Base-by-base conservation (phyloP, 2,329 filamentous ascomycete species). In the Aureobasidium sp. region DNA sequence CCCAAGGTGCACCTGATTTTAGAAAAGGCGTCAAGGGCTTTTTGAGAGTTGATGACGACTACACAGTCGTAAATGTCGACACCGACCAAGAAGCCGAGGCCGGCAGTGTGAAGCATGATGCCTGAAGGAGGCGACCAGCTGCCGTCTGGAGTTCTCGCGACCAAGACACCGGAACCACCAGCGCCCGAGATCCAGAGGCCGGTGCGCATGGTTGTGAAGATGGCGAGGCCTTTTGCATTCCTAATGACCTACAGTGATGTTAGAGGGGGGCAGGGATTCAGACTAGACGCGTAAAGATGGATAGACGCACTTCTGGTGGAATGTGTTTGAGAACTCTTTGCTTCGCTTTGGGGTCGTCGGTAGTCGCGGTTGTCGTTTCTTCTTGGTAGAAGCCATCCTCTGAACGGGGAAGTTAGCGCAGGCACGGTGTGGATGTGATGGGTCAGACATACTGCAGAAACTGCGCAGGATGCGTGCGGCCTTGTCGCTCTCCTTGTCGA, bases 31-130 rank as follows among this genome's bases (percentile, higher is more conserved):
- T 96, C 89, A 50, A 97, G 78, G 7, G 91, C 91, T 62, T 90
- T 83, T 49, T 89, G 85, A 48, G 89, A 91, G 76, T 96, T 97
- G 71, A 97, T 92, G 39, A 97, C 89, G 9, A 97, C 83, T 15
- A 97, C 89, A 70, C 92, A 96, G 73, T 97, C 93, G 78, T 97
- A 97, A 36, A 97, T 91, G 71, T 97, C 93, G 44, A 96, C 88
- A 2, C 92, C 93, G 6, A 92, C 87, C 59, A 96, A 83, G 70
- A 97, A 97, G 39, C 91, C 93, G 37, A 97, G 81, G 0, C 89
- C 91, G 1, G 90, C 85, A 0, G 93, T 96, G 71, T 97, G 93
- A 50, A 96, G 81, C 77, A 96, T 83, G 66, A 97, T 91, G 52
- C 90, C 92, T 0, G 90, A 95, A 0, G 93, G 93, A 9, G 91